Percentiles rank a stretch among this genome's conserved stretches.
phyloP scores from a whole-genome alignment of 2,329 filamentous ascomycete species.

The Parasarocladium wereldwijsianum region DNA sequence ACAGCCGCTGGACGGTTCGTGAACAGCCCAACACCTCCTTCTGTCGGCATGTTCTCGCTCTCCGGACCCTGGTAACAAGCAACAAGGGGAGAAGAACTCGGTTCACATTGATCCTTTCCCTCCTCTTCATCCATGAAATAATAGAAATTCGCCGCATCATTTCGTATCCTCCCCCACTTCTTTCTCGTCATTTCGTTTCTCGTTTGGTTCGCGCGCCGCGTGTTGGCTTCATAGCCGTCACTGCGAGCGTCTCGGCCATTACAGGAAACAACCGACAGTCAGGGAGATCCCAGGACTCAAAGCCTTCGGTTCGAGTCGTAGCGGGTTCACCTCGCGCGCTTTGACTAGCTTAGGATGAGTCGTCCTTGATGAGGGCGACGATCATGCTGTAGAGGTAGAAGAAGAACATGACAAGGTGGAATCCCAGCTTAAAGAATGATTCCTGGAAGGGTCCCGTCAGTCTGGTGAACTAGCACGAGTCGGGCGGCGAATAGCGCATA shows the following conservation, averaged over 20 bases:
- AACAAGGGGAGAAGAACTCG: not conserved
- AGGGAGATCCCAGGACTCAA: not conserved
- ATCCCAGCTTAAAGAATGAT: conserved; percentile 97
- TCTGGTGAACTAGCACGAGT: not conserved
- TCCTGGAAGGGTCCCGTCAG: conserved; percentile 45
- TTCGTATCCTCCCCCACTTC: conserved; percentile 2
- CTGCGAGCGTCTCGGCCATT: not conserved
- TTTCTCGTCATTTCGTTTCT: conserved; percentile 1
- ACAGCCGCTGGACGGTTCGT: conserved; percentile 6
- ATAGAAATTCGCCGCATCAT: conserved; percentile 2
- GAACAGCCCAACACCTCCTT: conserved; percentile 13
- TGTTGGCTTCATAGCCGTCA: not conserved
- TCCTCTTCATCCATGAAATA: not conserved
- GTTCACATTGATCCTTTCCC: not conserved
- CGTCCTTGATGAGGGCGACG: conserved; percentile 90
- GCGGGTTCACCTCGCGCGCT: not conserved
- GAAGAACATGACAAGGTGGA: conserved; percentile 99
- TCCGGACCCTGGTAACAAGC: not conserved
- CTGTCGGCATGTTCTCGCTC: not conserved
- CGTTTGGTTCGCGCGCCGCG: not conserved
- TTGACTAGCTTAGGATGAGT: conserved; percentile 60
- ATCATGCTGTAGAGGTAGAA: conserved; percentile 99
- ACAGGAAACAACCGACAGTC: not conserved
- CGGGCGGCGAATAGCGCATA: conserved; percentile 18
- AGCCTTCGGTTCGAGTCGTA: not conserved